These are phyloP conservation scores for rapeseed (Brassica napus) DNA, from an alignment of 345 rosid genomes.

Conservation along the genomic window DNA sequence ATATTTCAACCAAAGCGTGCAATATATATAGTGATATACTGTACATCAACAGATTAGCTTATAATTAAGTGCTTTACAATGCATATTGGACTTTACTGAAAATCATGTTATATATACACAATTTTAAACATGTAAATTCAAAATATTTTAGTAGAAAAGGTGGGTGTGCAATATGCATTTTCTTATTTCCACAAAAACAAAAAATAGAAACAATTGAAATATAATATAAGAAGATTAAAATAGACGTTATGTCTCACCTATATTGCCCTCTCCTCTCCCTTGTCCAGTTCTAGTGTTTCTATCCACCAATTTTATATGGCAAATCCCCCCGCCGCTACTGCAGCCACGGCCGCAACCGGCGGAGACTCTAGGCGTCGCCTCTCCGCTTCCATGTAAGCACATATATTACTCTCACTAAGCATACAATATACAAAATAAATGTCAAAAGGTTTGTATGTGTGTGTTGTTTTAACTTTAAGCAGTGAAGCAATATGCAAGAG, in stretches of 20 bases:
- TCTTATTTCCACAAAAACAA: neutral
- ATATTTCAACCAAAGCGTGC: too few species aligned
- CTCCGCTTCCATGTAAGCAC: slow-evolving; percentile 36
- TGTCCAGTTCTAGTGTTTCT: slow-evolving; percentile 16
- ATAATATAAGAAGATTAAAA: slow-evolving; percentile 47
- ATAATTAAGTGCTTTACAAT: neutral
- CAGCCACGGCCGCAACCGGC: slow-evolving; percentile 18
- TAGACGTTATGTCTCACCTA: slow-evolving; percentile 47
- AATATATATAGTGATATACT: too few species aligned
- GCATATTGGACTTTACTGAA: neutral
- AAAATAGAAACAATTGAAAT: slow-evolving; percentile 16
- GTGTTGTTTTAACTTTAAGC: slow-evolving; percentile 24
- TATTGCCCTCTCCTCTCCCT: slow-evolving; percentile 32
- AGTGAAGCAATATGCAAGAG: slow-evolving; percentile 72
- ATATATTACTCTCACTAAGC: neutral
- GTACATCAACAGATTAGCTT: too few species aligned
- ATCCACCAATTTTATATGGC: slow-evolving; percentile 33
- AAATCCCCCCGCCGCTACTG: slow-evolving; percentile 29
- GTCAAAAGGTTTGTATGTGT: neutral
- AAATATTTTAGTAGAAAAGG: neutral
- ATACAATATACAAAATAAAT: neutral
- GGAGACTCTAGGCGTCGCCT: slow-evolving; percentile 42
- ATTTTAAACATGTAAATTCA: neutral
- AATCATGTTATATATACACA: neutral
- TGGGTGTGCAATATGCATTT: slow-evolving; percentile 20